Base-by-base conservation (phyloP, 1,139 yeast genomes). In the Trichomonascaceae sp. region DNA sequence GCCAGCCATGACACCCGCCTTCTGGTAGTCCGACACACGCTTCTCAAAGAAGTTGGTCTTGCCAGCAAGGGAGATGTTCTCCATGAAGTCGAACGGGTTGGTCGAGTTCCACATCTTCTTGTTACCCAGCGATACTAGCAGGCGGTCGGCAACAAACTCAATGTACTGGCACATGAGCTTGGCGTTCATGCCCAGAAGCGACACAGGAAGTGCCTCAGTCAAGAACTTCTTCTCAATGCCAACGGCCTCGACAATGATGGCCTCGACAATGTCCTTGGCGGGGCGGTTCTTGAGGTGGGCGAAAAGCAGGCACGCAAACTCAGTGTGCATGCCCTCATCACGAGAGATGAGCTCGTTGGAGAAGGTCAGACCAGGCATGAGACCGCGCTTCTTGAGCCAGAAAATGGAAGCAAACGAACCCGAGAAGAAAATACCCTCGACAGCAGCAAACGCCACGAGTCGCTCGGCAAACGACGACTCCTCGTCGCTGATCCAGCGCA, bases 21-120 rank as follows among this genome's bases (percentile, higher is more conserved):
- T 89, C 67, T 89, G 96, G 67, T 92, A 92, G 62, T 92, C 99
- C 41, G 94, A 80, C 42, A 89, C 98, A 64, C 97, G 80, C 74
- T 89, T 89, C 71, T 89, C 99, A 57, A 89, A 89, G 74, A 92
- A 89, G 69, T 89, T 89, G 50, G 98, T 87, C 73, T 89, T 89
- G 62, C 98, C 98, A 39, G 95, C 92, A 51, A 89, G 73, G 16
- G 97, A 85, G 52, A 85, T 85, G 67, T 85, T 85, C 66, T 89
- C 99, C 98, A 89, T 89, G 57, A 87, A 89, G 62, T 87, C 97
- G 60, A 89, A 89, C 59, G 99, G 99, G 60, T 89, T 92, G 43
- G 80, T 65, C 41, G 71, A 89, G 54, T 84, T 82, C 74, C 76
- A 89, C 44, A 71, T 69, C 68, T 87, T 85, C 61, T 77, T 69